Percentiles rank a stretch among this genome's conserved stretches.
These are phyloP conservation scores for Vaucheria bursata DNA, from an alignment of 352 stramenopile genomes.

Conservation along the genomic window DNA sequence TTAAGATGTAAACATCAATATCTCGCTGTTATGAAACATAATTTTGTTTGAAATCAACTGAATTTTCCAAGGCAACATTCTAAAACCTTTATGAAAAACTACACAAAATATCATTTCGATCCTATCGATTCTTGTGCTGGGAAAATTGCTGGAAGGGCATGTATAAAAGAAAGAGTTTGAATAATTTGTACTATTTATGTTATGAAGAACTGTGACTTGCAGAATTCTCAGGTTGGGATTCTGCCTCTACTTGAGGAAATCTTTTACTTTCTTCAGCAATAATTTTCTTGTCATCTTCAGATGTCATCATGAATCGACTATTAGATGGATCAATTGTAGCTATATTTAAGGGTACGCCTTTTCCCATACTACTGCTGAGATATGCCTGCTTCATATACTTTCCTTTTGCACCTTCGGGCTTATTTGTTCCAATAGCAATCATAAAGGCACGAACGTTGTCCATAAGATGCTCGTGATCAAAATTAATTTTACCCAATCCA, in stretches of 20 bases:
- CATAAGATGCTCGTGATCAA: conserved; percentile 56
- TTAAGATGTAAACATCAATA: no score
- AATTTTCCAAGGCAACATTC: no score
- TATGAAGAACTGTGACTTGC: background rate
- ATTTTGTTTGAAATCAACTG: no score
- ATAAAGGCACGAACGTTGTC: conserved; percentile 83
- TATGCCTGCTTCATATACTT: conserved; percentile 74
- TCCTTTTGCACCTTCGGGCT: conserved; percentile 80
- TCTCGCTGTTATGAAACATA: no score
- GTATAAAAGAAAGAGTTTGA: background rate
- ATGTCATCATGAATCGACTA: conserved; percentile 40
- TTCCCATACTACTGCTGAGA: conserved; percentile 50
- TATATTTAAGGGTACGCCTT: conserved; percentile 48
- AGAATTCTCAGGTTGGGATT: background rate
- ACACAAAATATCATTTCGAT: no score
- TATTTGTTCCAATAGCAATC: conserved; percentile 73
- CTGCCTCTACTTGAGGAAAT: background rate
- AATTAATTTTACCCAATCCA: conserved; percentile 26
- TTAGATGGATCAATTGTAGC: conserved; percentile 37
- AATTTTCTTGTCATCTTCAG: conserved; percentile 13
- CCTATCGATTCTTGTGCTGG: no score
- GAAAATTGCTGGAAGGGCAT: background rate
- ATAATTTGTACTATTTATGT: background rate
- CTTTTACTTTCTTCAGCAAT: background rate
- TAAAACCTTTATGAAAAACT: no score